These are phyloP conservation scores for Xylariales sp. DNA, from an alignment of 2,329 filamentous ascomycete species.

Conservation along the genomic window DNA sequence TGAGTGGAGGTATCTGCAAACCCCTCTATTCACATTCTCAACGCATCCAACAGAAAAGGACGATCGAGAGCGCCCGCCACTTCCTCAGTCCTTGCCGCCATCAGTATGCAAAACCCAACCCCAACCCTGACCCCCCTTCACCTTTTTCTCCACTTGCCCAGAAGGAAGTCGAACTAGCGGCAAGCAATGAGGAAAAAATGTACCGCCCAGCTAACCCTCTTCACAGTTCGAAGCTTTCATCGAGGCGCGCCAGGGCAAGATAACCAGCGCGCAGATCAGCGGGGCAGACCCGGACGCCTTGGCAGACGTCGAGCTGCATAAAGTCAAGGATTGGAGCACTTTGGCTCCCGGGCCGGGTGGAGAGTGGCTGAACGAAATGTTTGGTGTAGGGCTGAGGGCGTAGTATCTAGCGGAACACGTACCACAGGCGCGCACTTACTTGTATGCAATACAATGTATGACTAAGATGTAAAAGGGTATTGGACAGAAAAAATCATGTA, in stretches of 20 bases:
- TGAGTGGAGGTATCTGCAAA: slow-evolving; percentile 81
- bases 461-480: no score
- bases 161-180: no score
- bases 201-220: neutral
- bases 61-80: slow-evolving; percentile 46
- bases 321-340: slow-evolving; percentile 21
- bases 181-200: neutral
- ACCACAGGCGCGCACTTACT: no score
- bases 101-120: slow-evolving; percentile 29
- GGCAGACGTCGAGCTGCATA: slow-evolving; percentile 15
- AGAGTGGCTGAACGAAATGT: slow-evolving; percentile 23
- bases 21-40: slow-evolving; percentile 74
- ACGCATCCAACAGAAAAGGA: slow-evolving; percentile 56
- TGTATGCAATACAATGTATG: no score
- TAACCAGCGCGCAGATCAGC: slow-evolving; percentile 17
- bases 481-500: no score
- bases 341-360: slow-evolving; percentile 12
- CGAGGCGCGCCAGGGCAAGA: slow-evolving; percentile 33
- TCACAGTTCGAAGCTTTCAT: slow-evolving; percentile 27
- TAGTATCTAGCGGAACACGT: no score
- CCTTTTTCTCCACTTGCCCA: no score
- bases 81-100: slow-evolving; percentile 42
- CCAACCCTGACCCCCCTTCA: no score
- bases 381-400: slow-evolving; percentile 14
- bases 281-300: slow-evolving; percentile 9